Percentiles rank a stretch among this genome's conserved stretches.
Evolutionary conservation across 2,329 filamentous ascomycete genomes (phyloP).

Genomic region (Bisporella sp.): DNA sequence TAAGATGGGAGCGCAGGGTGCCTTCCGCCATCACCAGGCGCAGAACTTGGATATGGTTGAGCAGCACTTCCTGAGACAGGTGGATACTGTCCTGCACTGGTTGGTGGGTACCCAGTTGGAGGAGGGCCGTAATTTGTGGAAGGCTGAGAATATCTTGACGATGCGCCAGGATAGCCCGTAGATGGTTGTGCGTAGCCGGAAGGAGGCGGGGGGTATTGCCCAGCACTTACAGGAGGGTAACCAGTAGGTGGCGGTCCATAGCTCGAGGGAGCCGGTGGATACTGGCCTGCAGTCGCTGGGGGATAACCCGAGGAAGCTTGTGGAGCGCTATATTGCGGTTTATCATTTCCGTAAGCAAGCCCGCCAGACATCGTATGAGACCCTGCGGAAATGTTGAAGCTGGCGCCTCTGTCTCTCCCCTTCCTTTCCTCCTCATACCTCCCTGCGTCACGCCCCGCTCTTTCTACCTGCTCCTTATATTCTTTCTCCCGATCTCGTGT

Average conservation of each 20-base stretch:
- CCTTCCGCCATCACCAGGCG: constrained; percentile 1
- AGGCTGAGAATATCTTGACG: not conserved
- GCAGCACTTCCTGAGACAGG: not conserved
- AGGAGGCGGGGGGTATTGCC: not conserved
- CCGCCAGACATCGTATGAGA: constrained; percentile 18
- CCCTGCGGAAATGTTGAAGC: constrained; percentile 20
- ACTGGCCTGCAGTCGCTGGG: constrained; percentile 1
- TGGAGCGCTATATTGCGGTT: constrained; percentile 7
- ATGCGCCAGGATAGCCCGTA: not conserved
- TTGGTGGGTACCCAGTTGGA: not conserved
- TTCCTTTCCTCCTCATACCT: constrained; percentile 12
- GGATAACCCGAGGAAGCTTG: constrained; percentile 1
- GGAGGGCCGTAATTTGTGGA: not conserved
- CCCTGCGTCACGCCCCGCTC: constrained; percentile 14
- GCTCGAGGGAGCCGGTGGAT: constrained; percentile 3
- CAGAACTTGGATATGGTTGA: not conserved
- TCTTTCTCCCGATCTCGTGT: constrained; percentile 14
- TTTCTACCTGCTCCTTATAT: constrained; percentile 4
- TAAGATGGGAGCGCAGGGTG: constrained; percentile 14
- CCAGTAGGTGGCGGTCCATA: not conserved
- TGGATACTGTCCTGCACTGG: not conserved
- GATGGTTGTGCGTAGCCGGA: not conserved
- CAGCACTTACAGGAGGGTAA: not conserved
- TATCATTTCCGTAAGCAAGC: constrained; percentile 17
- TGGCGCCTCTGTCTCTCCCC: constrained; percentile 16